phyloP scores from a whole-genome alignment of 2,329 filamentous ascomycete species.

The Paradendryphiella salina region DNA sequence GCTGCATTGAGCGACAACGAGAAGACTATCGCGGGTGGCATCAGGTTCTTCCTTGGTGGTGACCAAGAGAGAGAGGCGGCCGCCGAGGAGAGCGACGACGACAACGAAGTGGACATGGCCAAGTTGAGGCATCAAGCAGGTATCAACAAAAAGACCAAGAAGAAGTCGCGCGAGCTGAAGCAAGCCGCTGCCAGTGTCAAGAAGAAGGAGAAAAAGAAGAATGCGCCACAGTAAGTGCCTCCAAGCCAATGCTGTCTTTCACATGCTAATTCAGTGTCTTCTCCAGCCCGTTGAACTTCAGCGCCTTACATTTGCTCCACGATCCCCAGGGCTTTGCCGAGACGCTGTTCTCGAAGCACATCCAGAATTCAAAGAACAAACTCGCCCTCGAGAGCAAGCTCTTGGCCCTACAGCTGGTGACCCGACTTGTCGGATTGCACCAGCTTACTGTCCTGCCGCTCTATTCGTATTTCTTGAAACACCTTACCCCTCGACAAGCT shows the following conservation, averaged over 20 bases:
- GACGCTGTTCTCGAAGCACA: slow-evolving; percentile 83
- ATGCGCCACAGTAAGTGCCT: slow-evolving; percentile 65
- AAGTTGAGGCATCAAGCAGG: slow-evolving; percentile 81
- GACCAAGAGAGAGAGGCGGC: slow-evolving; percentile 94
- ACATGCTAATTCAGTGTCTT: background rate
- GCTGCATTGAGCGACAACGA: slow-evolving; percentile 86
- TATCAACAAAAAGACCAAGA: slow-evolving; percentile 97
- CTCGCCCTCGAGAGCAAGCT: slow-evolving; percentile 87
- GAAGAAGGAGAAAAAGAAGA: slow-evolving; percentile 81
- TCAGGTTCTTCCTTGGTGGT: slow-evolving; percentile 92
- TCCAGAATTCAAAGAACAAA: slow-evolving; percentile 83
- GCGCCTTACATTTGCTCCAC: slow-evolving; percentile 87
- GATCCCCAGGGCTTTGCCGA: slow-evolving; percentile 95
- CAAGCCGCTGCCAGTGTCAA: slow-evolving; percentile 83
- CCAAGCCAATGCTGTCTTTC: no score
- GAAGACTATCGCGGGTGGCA: slow-evolving; percentile 85
- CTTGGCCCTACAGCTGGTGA: slow-evolving; percentile 86
- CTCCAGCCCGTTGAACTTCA: slow-evolving; percentile 78
- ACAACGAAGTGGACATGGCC: slow-evolving; percentile 72
- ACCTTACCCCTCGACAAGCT: slow-evolving; percentile 59
- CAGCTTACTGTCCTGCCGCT: slow-evolving; percentile 86
- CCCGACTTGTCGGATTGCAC: slow-evolving; percentile 87
- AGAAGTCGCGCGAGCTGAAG: slow-evolving; percentile 76
- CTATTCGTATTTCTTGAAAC: slow-evolving; percentile 70
- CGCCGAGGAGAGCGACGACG: slow-evolving; percentile 76